Conservation (phyloP, 2,329 filamentous ascomycete genomes). For the Ceratocystis albifundus region DNA sequence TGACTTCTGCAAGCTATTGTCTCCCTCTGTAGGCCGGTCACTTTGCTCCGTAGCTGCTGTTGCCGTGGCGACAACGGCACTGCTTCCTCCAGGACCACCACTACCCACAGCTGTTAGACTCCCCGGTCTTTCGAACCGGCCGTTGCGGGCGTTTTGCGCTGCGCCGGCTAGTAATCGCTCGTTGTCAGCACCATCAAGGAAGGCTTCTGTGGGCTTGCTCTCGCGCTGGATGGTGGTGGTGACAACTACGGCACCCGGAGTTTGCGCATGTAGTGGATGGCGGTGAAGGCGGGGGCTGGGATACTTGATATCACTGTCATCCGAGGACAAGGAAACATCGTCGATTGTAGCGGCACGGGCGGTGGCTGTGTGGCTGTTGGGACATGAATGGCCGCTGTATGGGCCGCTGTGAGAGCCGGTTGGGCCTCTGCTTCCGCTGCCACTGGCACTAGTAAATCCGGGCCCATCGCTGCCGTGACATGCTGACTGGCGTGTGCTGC, state of each 20-base stretch:
- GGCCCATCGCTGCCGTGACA: slow-evolving; percentile 1
- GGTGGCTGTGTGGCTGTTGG: slow-evolving; percentile 17
- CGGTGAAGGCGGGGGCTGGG: neutral
- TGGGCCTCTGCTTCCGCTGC: neutral
- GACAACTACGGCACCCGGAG: slow-evolving; percentile 28
- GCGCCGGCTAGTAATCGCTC: slow-evolving; percentile 18
- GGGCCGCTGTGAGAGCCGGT: slow-evolving; percentile 2
- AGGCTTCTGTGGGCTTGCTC: slow-evolving; percentile 27
- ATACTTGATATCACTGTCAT: slow-evolving; percentile 19
- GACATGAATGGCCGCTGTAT: slow-evolving; percentile 4
- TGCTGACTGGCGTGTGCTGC: neutral
- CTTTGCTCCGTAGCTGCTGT: neutral
- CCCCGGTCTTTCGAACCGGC: neutral
- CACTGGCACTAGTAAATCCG: neutral
- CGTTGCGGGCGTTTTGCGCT: neutral
- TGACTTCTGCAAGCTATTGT: neutral
- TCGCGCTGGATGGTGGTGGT: slow-evolving; percentile 33
- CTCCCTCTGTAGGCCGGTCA: neutral
- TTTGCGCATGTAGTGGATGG: neutral
- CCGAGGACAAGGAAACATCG: slow-evolving; percentile 10
- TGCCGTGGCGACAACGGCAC: neutral
- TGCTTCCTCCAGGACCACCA: neutral
- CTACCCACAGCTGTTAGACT: slow-evolving; percentile 6
- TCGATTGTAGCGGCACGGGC: slow-evolving; percentile 16
- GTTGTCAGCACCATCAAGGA: slow-evolving; percentile 16